Conservation (phyloP, 2,329 filamentous ascomycete species). For the Mollisia scopiformis region DNA sequence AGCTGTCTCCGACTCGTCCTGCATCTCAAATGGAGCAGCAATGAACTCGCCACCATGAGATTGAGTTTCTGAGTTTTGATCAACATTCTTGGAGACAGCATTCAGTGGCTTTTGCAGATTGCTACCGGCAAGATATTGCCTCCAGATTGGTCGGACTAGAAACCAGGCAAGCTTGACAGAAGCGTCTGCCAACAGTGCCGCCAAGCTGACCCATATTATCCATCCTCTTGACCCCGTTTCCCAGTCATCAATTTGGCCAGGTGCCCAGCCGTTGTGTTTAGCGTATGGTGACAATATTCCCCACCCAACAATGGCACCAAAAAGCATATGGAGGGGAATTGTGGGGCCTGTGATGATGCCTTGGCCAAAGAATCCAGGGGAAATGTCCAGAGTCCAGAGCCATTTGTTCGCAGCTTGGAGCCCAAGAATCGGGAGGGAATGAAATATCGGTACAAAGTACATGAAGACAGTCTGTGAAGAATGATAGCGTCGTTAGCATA, state of each 20-base stretch:
- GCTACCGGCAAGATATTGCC: background rate
- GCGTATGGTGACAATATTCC: background rate
- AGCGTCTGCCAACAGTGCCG: background rate
- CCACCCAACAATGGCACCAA: background rate
- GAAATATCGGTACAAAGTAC: background rate
- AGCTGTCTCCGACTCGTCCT: too few species aligned
- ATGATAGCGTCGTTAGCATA: background rate
- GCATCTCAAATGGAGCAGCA: too few species aligned
- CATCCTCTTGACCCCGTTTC: background rate
- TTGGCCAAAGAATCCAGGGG: background rate
- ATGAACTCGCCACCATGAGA: too few species aligned
- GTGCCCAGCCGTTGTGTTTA: background rate
- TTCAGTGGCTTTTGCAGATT: background rate
- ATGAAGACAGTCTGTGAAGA: background rate
- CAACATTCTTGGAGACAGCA: too few species aligned
- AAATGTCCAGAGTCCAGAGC: background rate
- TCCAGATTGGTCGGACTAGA: background rate
- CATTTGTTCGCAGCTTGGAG: background rate
- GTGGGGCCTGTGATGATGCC: background rate
- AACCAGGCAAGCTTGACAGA: background rate
- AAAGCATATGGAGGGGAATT: background rate
- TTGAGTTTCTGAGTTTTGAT: too few species aligned
- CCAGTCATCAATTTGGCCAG: background rate
- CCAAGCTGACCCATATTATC: background rate
- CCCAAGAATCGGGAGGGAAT: background rate